A percentile compares a stretch with the other conserved stretches of the same genome.
These are phyloP conservation scores for Yamadazyma ubonensis DNA, from an alignment of 805 yeast genomes.

Conservation along the genomic window DNA sequence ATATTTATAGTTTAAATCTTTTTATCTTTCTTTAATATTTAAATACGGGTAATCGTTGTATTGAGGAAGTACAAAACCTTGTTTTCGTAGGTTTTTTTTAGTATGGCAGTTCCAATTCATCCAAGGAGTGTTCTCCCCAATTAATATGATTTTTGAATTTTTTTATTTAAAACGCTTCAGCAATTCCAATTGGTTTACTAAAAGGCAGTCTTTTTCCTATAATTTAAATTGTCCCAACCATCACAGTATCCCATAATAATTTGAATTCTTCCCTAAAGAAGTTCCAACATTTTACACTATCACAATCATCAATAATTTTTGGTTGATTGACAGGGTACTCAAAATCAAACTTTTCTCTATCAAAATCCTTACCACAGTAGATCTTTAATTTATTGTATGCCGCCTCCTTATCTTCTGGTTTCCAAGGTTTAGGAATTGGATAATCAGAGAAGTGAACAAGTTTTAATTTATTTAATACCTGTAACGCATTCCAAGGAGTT, in stretches of 20 bases:
- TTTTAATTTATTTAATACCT: conserved; percentile 32
- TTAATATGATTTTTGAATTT: too few relatives aligned
- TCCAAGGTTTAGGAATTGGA: conserved; percentile 71
- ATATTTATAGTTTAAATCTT: too few relatives aligned
- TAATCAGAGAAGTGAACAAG: conserved; percentile 64
- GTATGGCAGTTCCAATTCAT: too few relatives aligned
- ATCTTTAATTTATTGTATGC: conserved; percentile 27
- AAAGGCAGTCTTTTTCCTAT: too few relatives aligned
- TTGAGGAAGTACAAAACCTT: too few relatives aligned
- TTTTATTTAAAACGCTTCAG: too few relatives aligned
- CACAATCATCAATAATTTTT: conserved; percentile 25
- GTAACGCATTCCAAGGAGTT: conserved; percentile 33
- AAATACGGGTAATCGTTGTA: too few relatives aligned
- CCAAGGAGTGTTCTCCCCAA: too few relatives aligned
- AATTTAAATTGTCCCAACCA: too few relatives aligned
- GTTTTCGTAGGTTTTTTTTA: too few relatives aligned
- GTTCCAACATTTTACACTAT: conserved; percentile 32
- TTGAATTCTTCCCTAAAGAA: conserved; percentile 24
- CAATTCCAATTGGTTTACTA: too few relatives aligned
- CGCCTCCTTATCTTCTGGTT: conserved; percentile 20
- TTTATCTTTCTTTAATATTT: too few relatives aligned
- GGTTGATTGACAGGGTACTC: conserved; percentile 26
- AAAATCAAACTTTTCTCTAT: conserved; percentile 13
- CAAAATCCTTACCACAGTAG: conserved; percentile 22
- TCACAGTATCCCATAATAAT: conserved; percentile 5